Evolutionary conservation across 139 green algal species (phyloP), one percentile per base, ranked within the genome.

Genomic region (Helicosporidium sp.): DNA sequence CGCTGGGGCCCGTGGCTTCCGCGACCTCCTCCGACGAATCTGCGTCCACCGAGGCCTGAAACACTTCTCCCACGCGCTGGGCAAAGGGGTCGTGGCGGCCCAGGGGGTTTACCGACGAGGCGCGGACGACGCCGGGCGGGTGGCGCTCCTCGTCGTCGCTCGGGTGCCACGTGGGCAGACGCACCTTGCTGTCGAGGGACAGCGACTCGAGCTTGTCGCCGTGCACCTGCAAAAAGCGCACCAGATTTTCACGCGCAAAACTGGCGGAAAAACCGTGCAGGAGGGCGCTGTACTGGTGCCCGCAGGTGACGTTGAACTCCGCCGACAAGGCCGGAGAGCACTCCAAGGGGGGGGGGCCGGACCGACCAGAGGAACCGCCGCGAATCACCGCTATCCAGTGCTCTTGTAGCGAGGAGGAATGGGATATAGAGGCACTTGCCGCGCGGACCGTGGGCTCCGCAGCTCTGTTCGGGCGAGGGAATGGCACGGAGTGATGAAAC

Each of bases 271-370:
- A 59, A 23, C 52, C 52, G 6, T 12, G 18, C 10, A 59, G 29
- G 13, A 35, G 23, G 0, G 43, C 3, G 16, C 19, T n/a, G 26
- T 48, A 59, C 15, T 26, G 43, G 33, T 52, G 43, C 6, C 34
- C 52, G 43, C 52, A 59, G 6, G 28, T 42, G 33, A 34, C 52
- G 24, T 59, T 59, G 43, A 59, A 59, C n/a, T n/a, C n/a, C n/a
- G n/a, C n/a, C n/a, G n/a, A n/a, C n/a, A n/a, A n/a, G n/a, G n/a
- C n/a, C n/a, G n/a, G n/a, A n/a, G n/a, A n/a, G n/a, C n/a, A n/a
- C n/a, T n/a, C n/a, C n/a, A n/a, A n/a, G n/a, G n/a, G n/a, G n/a
- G n/a, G n/a, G n/a, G n/a, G n/a, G n/a, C n/a, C n/a, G n/a, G n/a
- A n/a, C n/a, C n/a, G n/a, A n/a, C n/a, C n/a, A n/a, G n/a, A n/a